Evolutionary conservation across 257 asterid species (phyloP), one percentile per base, ranked within the genome.

Genomic region (Osmanthus fragrans): DNA sequence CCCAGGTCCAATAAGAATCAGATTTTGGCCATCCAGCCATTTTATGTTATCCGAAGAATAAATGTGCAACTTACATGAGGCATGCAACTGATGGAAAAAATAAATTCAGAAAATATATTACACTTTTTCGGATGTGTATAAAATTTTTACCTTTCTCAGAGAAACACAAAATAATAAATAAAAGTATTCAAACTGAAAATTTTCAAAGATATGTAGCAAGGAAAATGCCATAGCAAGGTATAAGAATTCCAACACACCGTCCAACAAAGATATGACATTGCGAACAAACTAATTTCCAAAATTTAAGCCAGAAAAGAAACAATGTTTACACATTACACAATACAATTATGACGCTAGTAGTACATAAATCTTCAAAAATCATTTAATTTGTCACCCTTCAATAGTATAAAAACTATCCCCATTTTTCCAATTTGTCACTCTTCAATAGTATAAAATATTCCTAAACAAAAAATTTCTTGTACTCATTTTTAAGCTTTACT

Each of bases 301-400:
- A 7, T 47, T 47, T 56, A 56, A 56, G 29, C 13, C 27, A 9
- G 8, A 10, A 32, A 70, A 64, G 34, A 33, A 68, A 67, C 56
- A 15, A 8, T 9, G 54, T 42, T 25, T 9, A 58, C 51, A 16
- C 79, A n/a, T n/a, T 51, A 68, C 36, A 73, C 36, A n/a, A 72
- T 45, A 67, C 56, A 32, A 15, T 8, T 7, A 72, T 47, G 4
- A 34, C 15, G 40, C 34, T 34, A n/a, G 70, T 49, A 60, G 79
- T 71, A 42, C 75, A 68, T 77, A 45, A 39, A 70, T 32, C 78
- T 81, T 72, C 54, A 75, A 64, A 77, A 63, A 8, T 2, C 51
- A 78, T 33, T 63, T 83, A 21, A 70, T 74, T 16, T 30, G 18
- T 34, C 60, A 51, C 34, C 7, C 30, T 29, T 3, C 5, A 63